These are phyloP conservation scores for Colletotrichum sp. DNA, from an alignment of 2,329 filamentous ascomycete species.

Conservation along the genomic window DNA sequence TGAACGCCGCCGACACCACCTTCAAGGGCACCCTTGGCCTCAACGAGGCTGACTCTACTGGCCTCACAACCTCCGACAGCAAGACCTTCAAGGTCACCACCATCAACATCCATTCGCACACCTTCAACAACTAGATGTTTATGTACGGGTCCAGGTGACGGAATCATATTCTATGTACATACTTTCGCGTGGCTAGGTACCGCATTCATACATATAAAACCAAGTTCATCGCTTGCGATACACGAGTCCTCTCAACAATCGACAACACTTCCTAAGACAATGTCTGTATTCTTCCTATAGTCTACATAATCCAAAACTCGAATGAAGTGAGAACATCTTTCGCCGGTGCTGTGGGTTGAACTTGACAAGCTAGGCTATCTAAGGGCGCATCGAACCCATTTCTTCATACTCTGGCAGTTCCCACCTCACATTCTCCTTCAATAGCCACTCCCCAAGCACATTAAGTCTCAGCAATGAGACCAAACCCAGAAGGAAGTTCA, in stretches of 20 bases:
- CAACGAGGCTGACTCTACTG: background rate
- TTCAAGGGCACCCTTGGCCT: background rate
- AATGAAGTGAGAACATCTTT: background rate
- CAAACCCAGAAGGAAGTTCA: conserved; percentile 1
- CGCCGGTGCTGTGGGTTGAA: background rate
- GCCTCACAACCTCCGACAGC: background rate
- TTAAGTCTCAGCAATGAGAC: conserved; percentile 9
- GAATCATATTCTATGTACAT: background rate
- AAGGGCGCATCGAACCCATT: background rate
- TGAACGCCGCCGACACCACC: background rate
- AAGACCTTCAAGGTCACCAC: background rate
- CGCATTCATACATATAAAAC: background rate
- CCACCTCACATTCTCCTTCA: background rate
- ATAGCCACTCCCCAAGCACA: background rate
- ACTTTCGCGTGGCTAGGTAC: background rate
- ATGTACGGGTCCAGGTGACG: background rate
- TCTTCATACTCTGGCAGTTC: background rate
- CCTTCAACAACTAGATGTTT: background rate
- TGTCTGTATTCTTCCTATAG: background rate
- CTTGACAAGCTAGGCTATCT: background rate
- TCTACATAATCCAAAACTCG: background rate
- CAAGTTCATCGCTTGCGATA: background rate
- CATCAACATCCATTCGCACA: background rate
- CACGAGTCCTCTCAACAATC: background rate
- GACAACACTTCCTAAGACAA: background rate